A percentile compares a stretch with the other conserved stretches of the same genome.
Evolutionary conservation across 2,329 filamentous ascomycete genomes (phyloP).

Genomic region (Microascus cirrosus): DNA sequence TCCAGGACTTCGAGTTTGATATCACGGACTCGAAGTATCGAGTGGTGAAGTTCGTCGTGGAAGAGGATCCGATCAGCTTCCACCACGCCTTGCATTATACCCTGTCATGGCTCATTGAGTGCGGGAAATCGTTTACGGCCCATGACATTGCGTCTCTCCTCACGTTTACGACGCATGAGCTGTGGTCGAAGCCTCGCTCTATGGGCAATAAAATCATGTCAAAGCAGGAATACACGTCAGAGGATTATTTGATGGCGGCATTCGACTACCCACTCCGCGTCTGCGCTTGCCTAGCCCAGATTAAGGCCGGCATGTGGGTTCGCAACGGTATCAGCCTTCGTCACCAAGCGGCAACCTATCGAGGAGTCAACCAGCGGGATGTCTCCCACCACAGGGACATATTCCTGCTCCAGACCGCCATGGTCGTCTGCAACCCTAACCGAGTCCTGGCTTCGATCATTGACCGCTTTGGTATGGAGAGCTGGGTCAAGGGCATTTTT

Average conservation of each 20-base stretch:
- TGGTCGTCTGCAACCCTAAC: conserved; percentile 75
- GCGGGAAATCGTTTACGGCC: conserved; percentile 62
- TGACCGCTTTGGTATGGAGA: conserved; percentile 79
- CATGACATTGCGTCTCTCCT: conserved; percentile 59
- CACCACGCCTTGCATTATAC: conserved; percentile 96
- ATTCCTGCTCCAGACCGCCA: conserved; percentile 81
- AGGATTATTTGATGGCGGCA: conserved; percentile 74
- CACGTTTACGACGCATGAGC: conserved; percentile 58
- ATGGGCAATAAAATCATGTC: conserved; percentile 50
- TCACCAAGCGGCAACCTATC: conserved; percentile 90
- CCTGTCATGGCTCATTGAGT: conserved; percentile 89
- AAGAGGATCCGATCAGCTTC: conserved; percentile 87
- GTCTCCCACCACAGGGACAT: conserved; percentile 92
- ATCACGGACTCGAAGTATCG: conserved; percentile 41
- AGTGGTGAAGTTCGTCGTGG: conserved; percentile 79
- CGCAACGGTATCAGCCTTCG: conserved; percentile 91
- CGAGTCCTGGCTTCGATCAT: conserved; percentile 81
- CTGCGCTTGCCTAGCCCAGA: conserved; percentile 93
- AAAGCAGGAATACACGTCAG: conserved; percentile 46
- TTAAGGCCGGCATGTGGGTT: conserved; percentile 98
- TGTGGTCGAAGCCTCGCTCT: conserved; percentile 52
- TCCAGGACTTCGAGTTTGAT: conserved; percentile 75
- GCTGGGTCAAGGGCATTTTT: conserved; percentile 80
- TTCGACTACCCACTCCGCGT: conserved; percentile 92
- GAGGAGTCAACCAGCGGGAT: conserved; percentile 79